Percentiles rank a stretch among this genome's conserved stretches.
phyloP scores from a whole-genome alignment of 352 stramenopile species.

The Pythium biforme region DNA sequence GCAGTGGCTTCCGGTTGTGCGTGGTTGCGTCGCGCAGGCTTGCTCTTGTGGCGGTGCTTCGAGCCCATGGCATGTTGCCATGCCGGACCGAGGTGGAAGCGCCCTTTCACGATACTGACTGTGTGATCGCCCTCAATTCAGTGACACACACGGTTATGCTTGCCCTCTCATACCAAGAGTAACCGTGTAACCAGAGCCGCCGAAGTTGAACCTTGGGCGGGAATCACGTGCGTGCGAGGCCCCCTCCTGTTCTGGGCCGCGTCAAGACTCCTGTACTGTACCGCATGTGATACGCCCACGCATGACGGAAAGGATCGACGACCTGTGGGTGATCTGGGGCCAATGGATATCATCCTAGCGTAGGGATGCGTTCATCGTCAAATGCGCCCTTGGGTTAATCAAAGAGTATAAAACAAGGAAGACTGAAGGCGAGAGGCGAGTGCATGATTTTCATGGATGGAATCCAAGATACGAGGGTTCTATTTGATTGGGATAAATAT shows the following conservation, averaged over 20 bases:
- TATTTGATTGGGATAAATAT: slow-evolving; percentile 10
- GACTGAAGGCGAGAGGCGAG: background rate
- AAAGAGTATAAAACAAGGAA: background rate
- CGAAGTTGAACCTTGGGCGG: background rate
- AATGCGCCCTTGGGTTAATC: background rate
- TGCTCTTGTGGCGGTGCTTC: slow-evolving; percentile 9
- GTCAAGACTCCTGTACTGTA: too few relatives aligned
- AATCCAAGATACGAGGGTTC: background rate
- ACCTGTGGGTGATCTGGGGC: background rate
- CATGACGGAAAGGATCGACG: too few relatives aligned
- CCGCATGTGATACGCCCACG: too few relatives aligned
- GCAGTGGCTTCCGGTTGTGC: background rate
- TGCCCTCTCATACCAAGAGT: too few relatives aligned
- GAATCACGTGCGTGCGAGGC: background rate
- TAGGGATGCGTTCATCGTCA: background rate
- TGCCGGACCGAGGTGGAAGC: too few relatives aligned
- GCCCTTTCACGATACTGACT: slow-evolving; percentile 4
- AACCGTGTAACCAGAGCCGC: too few relatives aligned
- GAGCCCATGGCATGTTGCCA: slow-evolving; percentile 10
- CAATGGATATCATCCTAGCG: background rate
- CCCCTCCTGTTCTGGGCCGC: too few relatives aligned
- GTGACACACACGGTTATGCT: too few relatives aligned
- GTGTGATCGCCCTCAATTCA: background rate
- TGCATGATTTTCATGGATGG: background rate
- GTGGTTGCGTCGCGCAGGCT: slow-evolving; percentile 1